Conservation (phyloP, 192 early-diverging fungal genomes). For the Dispira simplex region DNA sequence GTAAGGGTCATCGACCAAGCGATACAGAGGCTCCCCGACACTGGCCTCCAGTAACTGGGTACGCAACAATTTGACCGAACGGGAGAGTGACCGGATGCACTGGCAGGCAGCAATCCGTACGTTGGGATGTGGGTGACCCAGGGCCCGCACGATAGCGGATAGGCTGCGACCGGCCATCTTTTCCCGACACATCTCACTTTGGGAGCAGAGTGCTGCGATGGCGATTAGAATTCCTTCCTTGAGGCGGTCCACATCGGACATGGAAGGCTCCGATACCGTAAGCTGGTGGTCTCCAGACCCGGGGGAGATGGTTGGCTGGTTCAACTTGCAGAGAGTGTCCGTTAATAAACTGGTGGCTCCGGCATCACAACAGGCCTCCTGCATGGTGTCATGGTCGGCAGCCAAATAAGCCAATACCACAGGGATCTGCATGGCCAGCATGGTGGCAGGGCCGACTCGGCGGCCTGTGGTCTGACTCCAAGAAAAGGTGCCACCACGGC, state of each 20-base stretch:
- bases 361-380: constrained; percentile 2
- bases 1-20: constrained; percentile 18
- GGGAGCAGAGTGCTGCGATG: constrained; percentile 8
- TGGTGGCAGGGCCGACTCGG: not conserved
- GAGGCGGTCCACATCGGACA: constrained; percentile 9
- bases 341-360: not conserved
- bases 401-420: constrained; percentile 6
- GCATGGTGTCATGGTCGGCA: constrained; percentile 1
- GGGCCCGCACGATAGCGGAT: constrained; percentile 44
- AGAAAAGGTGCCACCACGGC: not conserved
- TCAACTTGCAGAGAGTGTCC: not conserved
- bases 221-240: not conserved
- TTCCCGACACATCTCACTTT: constrained; percentile 3
- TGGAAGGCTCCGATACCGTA: not conserved
- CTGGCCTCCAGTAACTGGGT: constrained; percentile 68
- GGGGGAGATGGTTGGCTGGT: not conserved
- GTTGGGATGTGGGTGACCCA: constrained; percentile 34
- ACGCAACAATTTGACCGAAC: constrained; percentile 56
- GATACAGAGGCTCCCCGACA: constrained; percentile 47
- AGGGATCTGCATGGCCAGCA: constrained; percentile 1
- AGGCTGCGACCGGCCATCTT: constrained; percentile 42
- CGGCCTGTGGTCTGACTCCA: too few relatives aligned
- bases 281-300: not conserved
- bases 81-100: constrained; percentile 58
- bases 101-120: constrained; percentile 65